A percentile compares a stretch with the other conserved stretches of the same genome.
phyloP scores from a whole-genome alignment of 805 yeast genomes.

The Myxozyma sirexii region DNA sequence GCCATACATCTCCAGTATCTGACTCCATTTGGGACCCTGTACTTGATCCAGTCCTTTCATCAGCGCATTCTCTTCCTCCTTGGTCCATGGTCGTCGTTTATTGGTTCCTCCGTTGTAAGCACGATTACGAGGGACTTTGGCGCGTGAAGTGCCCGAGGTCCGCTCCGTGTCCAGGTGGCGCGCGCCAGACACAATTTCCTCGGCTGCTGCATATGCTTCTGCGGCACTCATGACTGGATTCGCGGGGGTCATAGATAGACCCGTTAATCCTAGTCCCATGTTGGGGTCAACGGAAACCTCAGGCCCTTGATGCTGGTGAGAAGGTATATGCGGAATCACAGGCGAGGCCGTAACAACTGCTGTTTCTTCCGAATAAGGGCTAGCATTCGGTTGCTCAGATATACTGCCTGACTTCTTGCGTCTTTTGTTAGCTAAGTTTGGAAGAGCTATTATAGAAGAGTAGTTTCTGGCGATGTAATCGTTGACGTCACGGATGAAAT shows the following conservation, averaged over 20 bases:
- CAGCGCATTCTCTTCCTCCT: conserved; percentile 84
- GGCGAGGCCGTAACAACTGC: conserved; percentile 8
- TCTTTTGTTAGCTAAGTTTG: not conserved
- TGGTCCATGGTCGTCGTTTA: conserved; percentile 76
- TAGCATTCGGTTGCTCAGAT: not conserved
- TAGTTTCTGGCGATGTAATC: conserved; percentile 70
- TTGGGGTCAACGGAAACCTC: conserved; percentile 18
- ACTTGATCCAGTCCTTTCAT: conserved; percentile 71
- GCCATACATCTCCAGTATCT: conserved; percentile 86
- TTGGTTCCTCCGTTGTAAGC: conserved; percentile 31
- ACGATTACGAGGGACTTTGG: conserved; percentile 9
- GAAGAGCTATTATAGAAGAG: conserved; percentile 28
- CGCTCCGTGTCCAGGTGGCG: not conserved
- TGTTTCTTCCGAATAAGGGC: not conserved
- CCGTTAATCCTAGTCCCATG: not conserved
- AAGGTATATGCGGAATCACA: not conserved
- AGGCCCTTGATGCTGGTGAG: conserved; percentile 24
- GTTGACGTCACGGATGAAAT: conserved; percentile 74
- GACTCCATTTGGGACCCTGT: conserved; percentile 93
- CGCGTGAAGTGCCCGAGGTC: not conserved
- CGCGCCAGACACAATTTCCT: conserved; percentile 1
- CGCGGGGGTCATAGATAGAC: not conserved
- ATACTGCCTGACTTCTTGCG: not conserved
- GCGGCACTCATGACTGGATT: conserved; percentile 1
- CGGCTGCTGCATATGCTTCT: conserved; percentile 13